Percentiles rank a stretch among this genome's conserved stretches.
Evolutionary conservation across 805 yeast genomes (phyloP).

Genomic region (Yamadazyma kitorensis): DNA sequence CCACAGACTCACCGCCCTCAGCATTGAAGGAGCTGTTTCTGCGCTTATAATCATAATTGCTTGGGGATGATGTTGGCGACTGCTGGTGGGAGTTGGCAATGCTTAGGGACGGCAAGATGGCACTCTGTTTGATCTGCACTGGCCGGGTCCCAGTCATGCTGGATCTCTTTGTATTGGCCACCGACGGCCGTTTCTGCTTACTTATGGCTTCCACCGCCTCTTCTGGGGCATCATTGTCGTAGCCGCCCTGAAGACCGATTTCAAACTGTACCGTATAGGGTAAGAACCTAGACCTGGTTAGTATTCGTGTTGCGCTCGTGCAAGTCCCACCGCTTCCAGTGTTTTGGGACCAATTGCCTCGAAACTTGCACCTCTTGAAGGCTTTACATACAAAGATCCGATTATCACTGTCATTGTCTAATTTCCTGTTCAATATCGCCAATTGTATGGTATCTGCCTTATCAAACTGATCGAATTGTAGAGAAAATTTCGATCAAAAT

Average conservation of each 20-base stretch:
- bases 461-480: too few relatives aligned
- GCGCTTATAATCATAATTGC: background rate
- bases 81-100: conserved; percentile 26
- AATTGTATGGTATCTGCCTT: too few relatives aligned
- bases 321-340: too few relatives aligned
- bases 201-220: too few relatives aligned
- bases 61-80: conserved; percentile 10
- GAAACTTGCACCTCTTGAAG: background rate
- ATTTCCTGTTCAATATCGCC: too few relatives aligned
- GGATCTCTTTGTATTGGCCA: conserved; percentile 4
- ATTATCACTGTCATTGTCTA: conserved; percentile 74
- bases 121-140: conserved; percentile 15
- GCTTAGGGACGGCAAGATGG: conserved; percentile 36
- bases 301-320: too few relatives aligned
- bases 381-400: conserved; percentile 59
- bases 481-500: too few relatives aligned
- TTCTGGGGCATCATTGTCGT: background rate
- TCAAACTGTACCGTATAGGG: conserved; percentile 76
- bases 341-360: background rate
- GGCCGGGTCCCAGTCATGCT: conserved; percentile 8
- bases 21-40: conserved; percentile 1
- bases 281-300: conserved; percentile 48
- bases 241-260: conserved; percentile 24
- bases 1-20: conserved; percentile 10
- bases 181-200: conserved; percentile 1